Base-by-base conservation (phyloP, 352 stramenopile genomes). In the Phytophthora podocarpi region DNA sequence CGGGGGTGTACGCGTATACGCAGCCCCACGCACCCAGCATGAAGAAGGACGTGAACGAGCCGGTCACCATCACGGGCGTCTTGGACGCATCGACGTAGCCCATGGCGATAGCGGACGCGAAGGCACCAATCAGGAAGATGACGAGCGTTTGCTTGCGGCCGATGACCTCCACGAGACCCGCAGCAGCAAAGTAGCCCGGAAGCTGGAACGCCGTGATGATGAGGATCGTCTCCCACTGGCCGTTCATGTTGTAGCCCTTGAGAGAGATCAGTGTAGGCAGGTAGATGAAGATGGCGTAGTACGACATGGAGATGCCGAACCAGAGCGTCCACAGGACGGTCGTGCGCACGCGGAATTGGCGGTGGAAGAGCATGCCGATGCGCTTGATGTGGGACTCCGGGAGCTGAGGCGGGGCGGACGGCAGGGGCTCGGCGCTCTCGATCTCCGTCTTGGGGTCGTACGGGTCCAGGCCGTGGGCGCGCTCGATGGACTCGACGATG, bases 241-340 rank as follows among this genome's bases (percentile, higher is more conserved):
- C 71, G 53, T 87, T 89, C 47, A 90, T 78, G 62, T 88, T 60
- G 67, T 78, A 88, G 35, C 82, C 82, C 43, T 76, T 85, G 37
- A 75, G 67, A n/a, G 48, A 67, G 24, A 87, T 82, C 11, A 90
- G 56, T 0, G 28, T 55, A 7, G 79, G 78, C 39, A 90, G 37
- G 67, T 84, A 78, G 45, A 88, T 85, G 63, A 85, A 89, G 34
- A 90, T 80, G 37, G 79, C 75, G 48, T 86, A 89, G 71, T 87
- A 90, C 20, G 81, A 80, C 67, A 90, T 85, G 31, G 77, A 85
- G 28, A 90, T 83, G 31, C 72, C 70, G 42, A 84, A 80, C 81
- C 81, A 90, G 24, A 90, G 69, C 56, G 71, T 84, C 78, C 81
- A 90, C 39, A 90, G 37, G 27, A 89, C 79, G 9, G 50, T 73